Conservation (phyloP, 2,329 filamentous ascomycete species). For the Fusarium sp. region DNA sequence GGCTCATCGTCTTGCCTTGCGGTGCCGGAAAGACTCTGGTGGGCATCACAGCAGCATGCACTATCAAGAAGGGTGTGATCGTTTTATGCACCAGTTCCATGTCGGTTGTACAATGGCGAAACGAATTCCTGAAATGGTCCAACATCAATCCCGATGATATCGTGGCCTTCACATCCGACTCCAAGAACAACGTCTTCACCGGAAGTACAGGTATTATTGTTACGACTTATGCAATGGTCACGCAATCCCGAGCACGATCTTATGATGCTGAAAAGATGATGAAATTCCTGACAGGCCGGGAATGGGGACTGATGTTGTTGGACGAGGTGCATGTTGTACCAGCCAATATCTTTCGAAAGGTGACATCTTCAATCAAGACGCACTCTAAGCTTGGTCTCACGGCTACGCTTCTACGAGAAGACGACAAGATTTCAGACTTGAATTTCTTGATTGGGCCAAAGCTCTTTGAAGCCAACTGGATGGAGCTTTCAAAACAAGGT, state of each 20-base stretch:
- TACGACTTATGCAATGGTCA: conserved; percentile 99
- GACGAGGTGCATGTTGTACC: conserved; percentile 99
- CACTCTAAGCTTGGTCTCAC: conserved; percentile 96
- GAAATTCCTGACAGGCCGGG: conserved; percentile 86
- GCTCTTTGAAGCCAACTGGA: conserved; percentile 98
- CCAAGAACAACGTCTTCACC: conserved; percentile 81
- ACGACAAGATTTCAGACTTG: conserved; percentile 97
- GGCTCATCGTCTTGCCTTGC: conserved; percentile 96
- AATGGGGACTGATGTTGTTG: conserved; percentile 97
- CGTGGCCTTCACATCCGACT: conserved; percentile 92
- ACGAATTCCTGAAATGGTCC: conserved; percentile 98
- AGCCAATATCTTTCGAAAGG: conserved; percentile 93
- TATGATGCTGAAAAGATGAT: conserved; percentile 98
- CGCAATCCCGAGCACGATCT: conserved; percentile 84
- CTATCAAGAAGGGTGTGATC: conserved; percentile 95
- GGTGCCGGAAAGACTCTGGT: conserved; percentile 97
- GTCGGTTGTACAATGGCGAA: conserved; percentile 96
- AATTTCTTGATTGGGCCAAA: conserved; percentile 99
- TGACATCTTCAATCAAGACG: conserved; percentile 91
- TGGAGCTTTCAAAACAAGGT: conserved; percentile 95
- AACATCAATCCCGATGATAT: conserved; percentile 94
- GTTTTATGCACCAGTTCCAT: conserved; percentile 97
- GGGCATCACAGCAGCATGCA: conserved; percentile 97
- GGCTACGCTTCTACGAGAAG: conserved; percentile 91
- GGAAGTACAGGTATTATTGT: conserved; percentile 96